Evolutionary conservation across 2,329 filamentous ascomycete species (phyloP), one percentile per base, ranked within the genome.

Genomic region (Xylaria sp.): DNA sequence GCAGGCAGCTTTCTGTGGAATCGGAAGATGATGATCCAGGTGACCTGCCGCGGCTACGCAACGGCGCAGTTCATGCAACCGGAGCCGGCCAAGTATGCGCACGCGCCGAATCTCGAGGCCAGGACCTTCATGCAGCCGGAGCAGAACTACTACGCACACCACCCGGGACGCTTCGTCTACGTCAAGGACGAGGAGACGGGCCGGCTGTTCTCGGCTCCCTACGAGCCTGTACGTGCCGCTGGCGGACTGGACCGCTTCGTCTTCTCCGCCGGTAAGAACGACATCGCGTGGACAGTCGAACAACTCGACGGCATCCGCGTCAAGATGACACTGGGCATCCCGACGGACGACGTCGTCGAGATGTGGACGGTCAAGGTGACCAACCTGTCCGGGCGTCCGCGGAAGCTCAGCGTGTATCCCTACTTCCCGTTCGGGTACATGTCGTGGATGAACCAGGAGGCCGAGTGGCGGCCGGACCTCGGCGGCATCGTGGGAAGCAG

Each of bases 381-480:
- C 16, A 84, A 84, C 59, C 48, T 78, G 7, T 78, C 78, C 0
- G 66, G 64, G 21, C 72, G 74, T 2, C 67, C 72, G 5, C 74
- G 80, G 13, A 76, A 72, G 42, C 65, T 83, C 57, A 80, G 78
- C 64, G 68, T 83, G 24, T 82, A 81, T 54, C 80, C 81, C 0
- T 83, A 83, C 61, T 84, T 84, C 67, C 77, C 79, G 34, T 74
- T 83, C 48, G 81, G 81, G n/a, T 82, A 81, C 69, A 83, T 82
- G 79, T 83, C 81, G 13, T 84, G 81, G 81, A 84, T 84, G 81
- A 84, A 82, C 64, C 81, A 83, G 64, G 79, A 78, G 26, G 80
- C 77, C 34, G 77, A 80, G 57, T 83, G 78, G 72, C 73, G 76
- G 19, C 50, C 69, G 5, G 76, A 80, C 8, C 71, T 82, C 18